These are phyloP conservation scores for Hygrophorus russula DNA, from an alignment of 768 basidiomycete genomes.

Conservation along the genomic window DNA sequence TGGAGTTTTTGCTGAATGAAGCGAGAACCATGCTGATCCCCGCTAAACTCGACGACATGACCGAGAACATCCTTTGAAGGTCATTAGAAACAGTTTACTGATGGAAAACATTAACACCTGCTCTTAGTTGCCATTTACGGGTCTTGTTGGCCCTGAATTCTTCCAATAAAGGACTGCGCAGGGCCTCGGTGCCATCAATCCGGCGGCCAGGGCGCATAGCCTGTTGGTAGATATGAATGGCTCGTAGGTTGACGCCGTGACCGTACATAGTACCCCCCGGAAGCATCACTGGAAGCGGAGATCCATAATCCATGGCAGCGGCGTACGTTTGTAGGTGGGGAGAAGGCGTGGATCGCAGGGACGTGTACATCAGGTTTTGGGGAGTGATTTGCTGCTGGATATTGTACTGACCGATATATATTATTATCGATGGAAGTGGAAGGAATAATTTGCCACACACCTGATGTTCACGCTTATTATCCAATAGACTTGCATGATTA, in stretches of 20 bases:
- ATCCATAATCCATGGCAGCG: slow-evolving; percentile 35
- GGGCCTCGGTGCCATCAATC: slow-evolving; percentile 28
- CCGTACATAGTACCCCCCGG: slow-evolving; percentile 35
- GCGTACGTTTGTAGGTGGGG: slow-evolving; percentile 33
- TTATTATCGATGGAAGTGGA: slow-evolving; percentile 5
- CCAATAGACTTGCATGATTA: slow-evolving; percentile 26
- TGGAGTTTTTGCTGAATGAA: slow-evolving; percentile 90
- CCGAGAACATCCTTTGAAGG: slow-evolving; percentile 68
- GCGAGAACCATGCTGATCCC: slow-evolving; percentile 95
- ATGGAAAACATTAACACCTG: slow-evolving; percentile 21
- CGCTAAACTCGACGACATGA: slow-evolving; percentile 82
- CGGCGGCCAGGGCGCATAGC: slow-evolving; percentile 32
- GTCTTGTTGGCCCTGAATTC: slow-evolving; percentile 77
- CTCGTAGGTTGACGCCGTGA: slow-evolving; percentile 19
- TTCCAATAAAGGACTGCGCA: slow-evolving; percentile 68
- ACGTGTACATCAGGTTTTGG: slow-evolving; percentile 29
- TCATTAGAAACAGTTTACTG: slow-evolving; percentile 1
- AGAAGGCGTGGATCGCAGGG: slow-evolving; percentile 30
- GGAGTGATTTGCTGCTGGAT: slow-evolving; percentile 34
- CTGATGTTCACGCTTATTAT: slow-evolving; percentile 51
- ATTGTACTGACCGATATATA: slow-evolving; percentile 23
- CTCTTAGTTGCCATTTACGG: slow-evolving; percentile 73
- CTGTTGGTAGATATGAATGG: slow-evolving; percentile 24
- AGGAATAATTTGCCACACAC: slow-evolving; percentile 21
- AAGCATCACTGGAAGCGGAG: slow-evolving; percentile 33